Base-by-base conservation (phyloP, 2,329 filamentous ascomycete species). In the Phoma sp. region DNA sequence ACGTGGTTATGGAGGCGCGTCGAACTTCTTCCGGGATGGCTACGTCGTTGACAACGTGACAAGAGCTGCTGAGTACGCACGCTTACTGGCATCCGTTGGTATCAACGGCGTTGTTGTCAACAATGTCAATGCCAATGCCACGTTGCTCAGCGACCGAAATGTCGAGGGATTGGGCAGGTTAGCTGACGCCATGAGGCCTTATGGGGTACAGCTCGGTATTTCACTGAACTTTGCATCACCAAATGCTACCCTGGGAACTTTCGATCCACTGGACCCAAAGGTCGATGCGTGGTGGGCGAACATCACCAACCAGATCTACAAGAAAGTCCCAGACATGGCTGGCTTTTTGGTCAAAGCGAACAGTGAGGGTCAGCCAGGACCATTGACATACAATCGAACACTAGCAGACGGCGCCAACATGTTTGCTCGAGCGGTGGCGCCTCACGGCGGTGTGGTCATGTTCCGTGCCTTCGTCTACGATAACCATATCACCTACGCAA, bases 391-490 rank as follows among this genome's bases (percentile, higher is more conserved):
- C 73, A 88, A 88, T 63, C 83, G 88, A 9, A 90, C 87, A 0
- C 78, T 90, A 0, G 80, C 87, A 2, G 79, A 89, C 25, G 87
- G 86, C 1, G 87, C 86, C 4, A 89, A 89, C 62, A 73, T 90
- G 51, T 90, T 90, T 60, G 87, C 87, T 72, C 97, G 86, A 62
- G 90, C 91, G 61, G 91, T 89, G 77, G 96, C 96, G 51, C 91
- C 91, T 77, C 96, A 98, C 43, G 95, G 95, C 73, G 92, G 92
- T 71, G 95, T 88, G 29, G 78, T 89, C 47, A 84, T 90, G 82
- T 90, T 88, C 75, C 82, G 88, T 1, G 87, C 88, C 1, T 90
- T 90, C 61, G 87, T 90, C 1, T 90, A 90, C 67, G 80, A 90
- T 63, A 75, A 81, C 38, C 73, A 77, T 7, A 70, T 87, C 56